Percentiles rank a stretch among this genome's conserved stretches.
Evolutionary conservation across 1,284 basidiomycete species (phyloP).

Genomic region (Vanrija sp.): DNA sequence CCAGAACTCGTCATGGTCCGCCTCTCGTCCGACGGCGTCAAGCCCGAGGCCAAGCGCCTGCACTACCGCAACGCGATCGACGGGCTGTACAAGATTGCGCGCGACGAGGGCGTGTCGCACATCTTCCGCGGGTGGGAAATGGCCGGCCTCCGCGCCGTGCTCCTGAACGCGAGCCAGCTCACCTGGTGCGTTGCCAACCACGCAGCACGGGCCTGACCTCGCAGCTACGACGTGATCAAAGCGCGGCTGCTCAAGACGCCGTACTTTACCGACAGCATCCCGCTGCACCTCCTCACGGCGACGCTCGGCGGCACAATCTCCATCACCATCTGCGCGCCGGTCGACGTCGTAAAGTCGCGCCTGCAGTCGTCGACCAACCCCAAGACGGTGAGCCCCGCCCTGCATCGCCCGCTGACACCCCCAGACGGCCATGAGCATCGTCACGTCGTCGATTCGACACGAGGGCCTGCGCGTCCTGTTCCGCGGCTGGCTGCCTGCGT

Average conservation of each 20-base stretch:
- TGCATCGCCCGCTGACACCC: background rate
- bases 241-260: conserved; percentile 42
- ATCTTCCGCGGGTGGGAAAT: conserved; percentile 61
- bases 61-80: conserved; percentile 49
- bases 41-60: conserved; percentile 33
- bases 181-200: conserved; percentile 54
- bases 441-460: conserved; percentile 24
- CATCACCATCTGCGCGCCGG: conserved; percentile 52
- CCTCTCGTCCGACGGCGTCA: conserved; percentile 45
- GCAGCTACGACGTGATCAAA: conserved; percentile 55
- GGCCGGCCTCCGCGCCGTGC: conserved; percentile 59
- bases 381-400: conserved; percentile 11
- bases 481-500: conserved; percentile 55
- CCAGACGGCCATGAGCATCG: conserved; percentile 23
- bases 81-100: conserved; percentile 50
- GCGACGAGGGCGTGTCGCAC: conserved; percentile 49
- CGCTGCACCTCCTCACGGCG: conserved; percentile 51
- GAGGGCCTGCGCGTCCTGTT: conserved; percentile 53
- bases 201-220: conserved; percentile 13
- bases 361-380: conserved; percentile 49
- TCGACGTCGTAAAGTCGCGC: conserved; percentile 53
- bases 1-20: conserved; percentile 37
- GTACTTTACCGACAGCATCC: conserved; percentile 50
- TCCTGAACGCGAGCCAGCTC: conserved; percentile 57
- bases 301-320: conserved; percentile 54